phyloP scores from a whole-genome alignment of 176 grass and related monocot genomes.

The Musa troglodytarum region DNA sequence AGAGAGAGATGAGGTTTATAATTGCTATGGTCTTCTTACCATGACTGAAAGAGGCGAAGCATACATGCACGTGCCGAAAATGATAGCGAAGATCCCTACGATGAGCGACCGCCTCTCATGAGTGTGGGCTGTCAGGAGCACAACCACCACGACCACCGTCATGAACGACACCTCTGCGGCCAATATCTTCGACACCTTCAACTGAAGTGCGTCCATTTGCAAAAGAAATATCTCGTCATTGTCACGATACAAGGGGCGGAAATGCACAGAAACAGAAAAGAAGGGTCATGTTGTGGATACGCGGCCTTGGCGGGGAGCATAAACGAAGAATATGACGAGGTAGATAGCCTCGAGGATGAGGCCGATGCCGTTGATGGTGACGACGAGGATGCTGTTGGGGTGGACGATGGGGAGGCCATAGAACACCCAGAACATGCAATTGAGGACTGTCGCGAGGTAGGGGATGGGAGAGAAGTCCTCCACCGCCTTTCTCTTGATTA shows the following conservation, averaged over 20 bases:
- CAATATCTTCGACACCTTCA: slow-evolving; percentile 29
- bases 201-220: neutral
- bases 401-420: slow-evolving; percentile 78
- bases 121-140: slow-evolving; percentile 37
- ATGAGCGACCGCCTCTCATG: slow-evolving; percentile 42
- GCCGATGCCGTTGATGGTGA: slow-evolving; percentile 76
- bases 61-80: slow-evolving; percentile 58
- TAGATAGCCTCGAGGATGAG: slow-evolving; percentile 48
- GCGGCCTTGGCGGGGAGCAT: slow-evolving; percentile 25
- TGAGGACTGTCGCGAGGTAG: slow-evolving; percentile 83
- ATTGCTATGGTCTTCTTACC: slow-evolving; percentile 26
- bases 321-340: slow-evolving; percentile 57
- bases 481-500: slow-evolving; percentile 45
- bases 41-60: slow-evolving; percentile 47
- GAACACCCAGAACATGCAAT: slow-evolving; percentile 78
- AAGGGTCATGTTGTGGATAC: slow-evolving; percentile 10
- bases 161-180: slow-evolving; percentile 36
- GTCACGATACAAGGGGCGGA: neutral
- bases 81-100: slow-evolving; percentile 49
- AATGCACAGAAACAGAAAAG: neutral
- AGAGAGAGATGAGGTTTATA: too few relatives aligned
- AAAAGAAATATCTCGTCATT: too few relatives aligned
- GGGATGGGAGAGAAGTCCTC: slow-evolving; percentile 64
- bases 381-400: slow-evolving; percentile 66
- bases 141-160: slow-evolving; percentile 25